A percentile compares a stretch with the other conserved stretches of the same genome.
Conservation (phyloP, 768 basidiomycete genomes). For the Tulasnella sp. region DNA sequence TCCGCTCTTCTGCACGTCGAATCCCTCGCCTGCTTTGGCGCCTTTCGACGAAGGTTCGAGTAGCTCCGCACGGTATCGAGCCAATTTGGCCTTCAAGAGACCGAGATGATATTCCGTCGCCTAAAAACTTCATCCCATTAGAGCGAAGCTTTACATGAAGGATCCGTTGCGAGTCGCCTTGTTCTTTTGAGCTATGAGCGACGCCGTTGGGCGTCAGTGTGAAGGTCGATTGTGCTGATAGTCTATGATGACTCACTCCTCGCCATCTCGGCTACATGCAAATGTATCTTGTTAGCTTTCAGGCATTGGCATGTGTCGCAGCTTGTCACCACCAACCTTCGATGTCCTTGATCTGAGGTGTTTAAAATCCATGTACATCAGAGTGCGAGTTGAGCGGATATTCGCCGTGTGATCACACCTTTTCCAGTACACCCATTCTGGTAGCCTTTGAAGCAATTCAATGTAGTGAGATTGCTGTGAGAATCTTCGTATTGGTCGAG, state of each 20-base stretch:
- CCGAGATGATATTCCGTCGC: slow-evolving; percentile 93
- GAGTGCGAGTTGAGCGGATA: not conserved
- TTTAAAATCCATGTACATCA: slow-evolving; percentile 6
- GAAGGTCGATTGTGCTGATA: too few relatives aligned
- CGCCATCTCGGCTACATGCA: slow-evolving; percentile 80
- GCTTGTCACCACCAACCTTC: slow-evolving; percentile 40
- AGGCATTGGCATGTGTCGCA: not conserved
- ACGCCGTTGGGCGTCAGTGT: too few relatives aligned
- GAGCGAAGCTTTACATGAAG: not conserved
- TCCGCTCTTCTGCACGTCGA: slow-evolving; percentile 78
- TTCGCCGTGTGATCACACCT: slow-evolving; percentile 35
- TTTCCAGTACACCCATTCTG: slow-evolving; percentile 89
- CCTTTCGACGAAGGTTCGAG: slow-evolving; percentile 84
- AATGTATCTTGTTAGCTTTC: not conserved
- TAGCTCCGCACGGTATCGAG: slow-evolving; percentile 87
- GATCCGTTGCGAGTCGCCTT: slow-evolving; percentile 42
- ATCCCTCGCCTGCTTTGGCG: slow-evolving; percentile 61
- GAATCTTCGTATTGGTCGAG: too few relatives aligned
- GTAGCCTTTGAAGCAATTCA: not conserved
- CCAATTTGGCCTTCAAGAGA: slow-evolving; percentile 86
- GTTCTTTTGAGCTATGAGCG: slow-evolving; percentile 78
- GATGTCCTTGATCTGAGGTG: slow-evolving; percentile 77
- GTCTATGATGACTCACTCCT: too few relatives aligned
- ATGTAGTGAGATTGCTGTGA: too few relatives aligned
- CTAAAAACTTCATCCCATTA: slow-evolving; percentile 30